phyloP scores from a whole-genome alignment of 2,329 filamentous ascomycete genomes.

The Aspergillus versicolor region DNA sequence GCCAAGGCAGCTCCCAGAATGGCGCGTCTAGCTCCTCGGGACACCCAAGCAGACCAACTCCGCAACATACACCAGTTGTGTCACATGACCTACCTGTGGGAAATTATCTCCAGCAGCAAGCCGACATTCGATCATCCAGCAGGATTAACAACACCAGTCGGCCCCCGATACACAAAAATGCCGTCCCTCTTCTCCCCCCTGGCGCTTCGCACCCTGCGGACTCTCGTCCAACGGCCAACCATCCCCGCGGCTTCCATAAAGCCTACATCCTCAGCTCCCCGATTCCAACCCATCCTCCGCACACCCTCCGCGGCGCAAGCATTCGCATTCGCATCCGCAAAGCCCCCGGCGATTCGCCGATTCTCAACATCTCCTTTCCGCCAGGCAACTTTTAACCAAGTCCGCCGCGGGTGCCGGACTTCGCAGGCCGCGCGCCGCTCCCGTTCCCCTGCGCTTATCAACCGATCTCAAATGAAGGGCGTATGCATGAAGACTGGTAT shows the following conservation, averaged over 20 bases:
- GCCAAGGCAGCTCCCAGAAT: constrained; percentile 18
- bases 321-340: neutral
- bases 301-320: constrained; percentile 23
- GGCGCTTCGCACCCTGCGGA: constrained; percentile 36
- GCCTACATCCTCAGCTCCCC: constrained; percentile 19
- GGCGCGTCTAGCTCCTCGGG: constrained; percentile 41
- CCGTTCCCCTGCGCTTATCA: constrained; percentile 77
- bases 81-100: constrained; percentile 2
- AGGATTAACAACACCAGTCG: neutral
- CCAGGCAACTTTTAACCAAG: constrained; percentile 70
- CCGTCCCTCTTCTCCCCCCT: constrained; percentile 35
- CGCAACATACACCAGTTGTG: constrained; percentile 25
- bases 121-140: constrained; percentile 1
- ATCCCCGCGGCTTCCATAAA: constrained; percentile 23
- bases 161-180: constrained; percentile 24
- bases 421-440: constrained; percentile 79
- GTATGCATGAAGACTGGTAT: constrained; percentile 94
- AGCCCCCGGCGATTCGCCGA: constrained; percentile 31
- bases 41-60: constrained; percentile 21
- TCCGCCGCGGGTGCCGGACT: constrained; percentile 73
- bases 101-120: constrained; percentile 16
- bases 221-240: constrained; percentile 30
- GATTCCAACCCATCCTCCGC: constrained; percentile 32
- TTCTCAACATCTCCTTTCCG: constrained; percentile 60
- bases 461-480: constrained; percentile 83